Percentiles rank a stretch among this genome's conserved stretches.
These are phyloP conservation scores for Extremus antarcticus DNA, from an alignment of 495 filamentous ascomycete species.

Conservation along the genomic window DNA sequence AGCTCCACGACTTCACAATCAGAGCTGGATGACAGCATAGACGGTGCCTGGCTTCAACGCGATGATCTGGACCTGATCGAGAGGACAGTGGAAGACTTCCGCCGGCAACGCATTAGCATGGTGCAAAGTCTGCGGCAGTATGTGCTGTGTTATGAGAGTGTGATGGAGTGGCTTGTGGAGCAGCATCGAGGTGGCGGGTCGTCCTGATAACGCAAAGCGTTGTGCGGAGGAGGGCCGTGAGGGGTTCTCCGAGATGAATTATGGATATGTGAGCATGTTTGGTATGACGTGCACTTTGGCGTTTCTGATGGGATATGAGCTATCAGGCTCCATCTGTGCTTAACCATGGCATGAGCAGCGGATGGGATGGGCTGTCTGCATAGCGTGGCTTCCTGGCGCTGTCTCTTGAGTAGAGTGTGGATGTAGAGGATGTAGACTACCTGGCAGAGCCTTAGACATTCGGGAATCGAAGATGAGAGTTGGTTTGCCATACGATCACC, in stretches of 20 bases:
- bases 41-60: constrained; percentile 41
- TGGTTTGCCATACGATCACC: too few species aligned
- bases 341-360: too few species aligned
- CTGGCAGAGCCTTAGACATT: too few species aligned
- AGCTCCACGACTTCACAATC: constrained; percentile 4
- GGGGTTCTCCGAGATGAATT: too few species aligned
- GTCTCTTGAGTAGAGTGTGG: not conserved
- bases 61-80: constrained; percentile 66
- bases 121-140: constrained; percentile 92
- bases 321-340: too few species aligned
- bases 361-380: not conserved
- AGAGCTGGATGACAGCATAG: not conserved
- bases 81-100: constrained; percentile 79
- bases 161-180: constrained; percentile 73
- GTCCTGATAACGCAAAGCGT: not conserved
- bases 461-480: too few species aligned
- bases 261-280: too few species aligned
- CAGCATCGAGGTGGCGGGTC: constrained; percentile 27
- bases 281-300: not conserved
- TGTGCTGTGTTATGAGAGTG: constrained; percentile 91
- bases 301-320: not conserved
- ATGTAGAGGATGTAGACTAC: too few species aligned
- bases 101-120: constrained; percentile 84
- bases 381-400: not conserved
- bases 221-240: too few species aligned